phyloP scores from a whole-genome alignment of 2,329 filamentous ascomycete species.

The Fusarium pininemorale region DNA sequence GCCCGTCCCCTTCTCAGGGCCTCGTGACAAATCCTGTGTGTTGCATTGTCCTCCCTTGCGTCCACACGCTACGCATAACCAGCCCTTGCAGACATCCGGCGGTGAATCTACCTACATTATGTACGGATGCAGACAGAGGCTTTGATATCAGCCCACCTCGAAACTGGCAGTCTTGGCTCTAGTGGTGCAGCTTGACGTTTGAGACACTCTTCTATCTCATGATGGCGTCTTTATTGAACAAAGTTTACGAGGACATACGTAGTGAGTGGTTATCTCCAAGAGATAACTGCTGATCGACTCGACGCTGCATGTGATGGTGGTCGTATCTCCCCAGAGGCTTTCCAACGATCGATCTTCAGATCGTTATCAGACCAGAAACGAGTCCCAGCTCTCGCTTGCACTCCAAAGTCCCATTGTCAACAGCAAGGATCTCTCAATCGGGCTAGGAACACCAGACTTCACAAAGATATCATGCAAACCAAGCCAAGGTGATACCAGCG shows the following conservation, averaged over 20 bases:
- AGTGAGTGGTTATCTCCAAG: not conserved
- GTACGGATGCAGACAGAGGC: slow-evolving; percentile 2
- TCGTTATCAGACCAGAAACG: slow-evolving; percentile 34
- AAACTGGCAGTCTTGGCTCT: slow-evolving; percentile 20
- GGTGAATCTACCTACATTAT: slow-evolving; percentile 36
- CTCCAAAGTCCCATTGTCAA: slow-evolving; percentile 30
- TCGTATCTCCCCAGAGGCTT: slow-evolving; percentile 16
- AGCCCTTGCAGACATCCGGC: slow-evolving; percentile 28
- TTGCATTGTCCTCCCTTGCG: slow-evolving; percentile 36
- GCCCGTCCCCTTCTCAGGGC: not conserved
- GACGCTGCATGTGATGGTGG: slow-evolving; percentile 28
- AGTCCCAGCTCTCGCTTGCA: slow-evolving; percentile 34
- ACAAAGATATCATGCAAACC: slow-evolving; percentile 25
- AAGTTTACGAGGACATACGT: not conserved
- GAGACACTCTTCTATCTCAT: slow-evolving; percentile 24
- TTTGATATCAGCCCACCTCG: slow-evolving; percentile 27
- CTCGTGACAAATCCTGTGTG: slow-evolving; percentile 21
- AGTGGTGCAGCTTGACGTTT: slow-evolving; percentile 10
- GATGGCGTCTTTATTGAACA: not conserved
- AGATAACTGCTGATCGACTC: not conserved
- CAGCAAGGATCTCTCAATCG: slow-evolving; percentile 36
- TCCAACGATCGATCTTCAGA: slow-evolving; percentile 23
- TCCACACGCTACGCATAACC: slow-evolving; percentile 25
- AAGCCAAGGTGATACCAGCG: slow-evolving; percentile 20
- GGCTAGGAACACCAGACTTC: slow-evolving; percentile 23